These are phyloP conservation scores for Debaryomyces maramus DNA, from an alignment of 805 yeast species.

Conservation along the genomic window DNA sequence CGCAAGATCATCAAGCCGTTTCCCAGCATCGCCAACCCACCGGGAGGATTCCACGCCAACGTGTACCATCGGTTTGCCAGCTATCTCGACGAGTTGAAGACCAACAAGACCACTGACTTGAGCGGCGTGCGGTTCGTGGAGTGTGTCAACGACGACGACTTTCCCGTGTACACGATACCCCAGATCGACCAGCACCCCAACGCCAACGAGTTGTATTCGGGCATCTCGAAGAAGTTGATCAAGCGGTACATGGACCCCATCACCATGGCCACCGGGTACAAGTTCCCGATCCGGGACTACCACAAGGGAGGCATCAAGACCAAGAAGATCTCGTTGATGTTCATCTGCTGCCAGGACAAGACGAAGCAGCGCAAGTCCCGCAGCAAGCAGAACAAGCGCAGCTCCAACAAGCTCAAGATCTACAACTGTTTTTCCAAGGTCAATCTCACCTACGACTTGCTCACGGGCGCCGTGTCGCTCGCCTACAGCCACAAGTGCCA, in stretches of 20 bases:
- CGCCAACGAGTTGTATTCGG: slow-evolving; percentile 4
- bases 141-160: slow-evolving; percentile 1
- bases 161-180: slow-evolving; percentile 4
- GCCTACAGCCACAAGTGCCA: slow-evolving; percentile 6
- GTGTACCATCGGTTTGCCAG: slow-evolving; percentile 1
- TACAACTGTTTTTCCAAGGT: slow-evolving; percentile 6
- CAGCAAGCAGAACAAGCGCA: slow-evolving; percentile 5
- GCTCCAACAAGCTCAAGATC: slow-evolving; percentile 5
- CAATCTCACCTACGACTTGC: slow-evolving; percentile 6
- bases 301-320: slow-evolving; percentile 9
- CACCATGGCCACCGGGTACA: slow-evolving; percentile 6
- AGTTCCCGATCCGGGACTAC: slow-evolving; percentile 8
- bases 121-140: slow-evolving; percentile 2
- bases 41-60: background rate
- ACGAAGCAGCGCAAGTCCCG: slow-evolving; percentile 9
- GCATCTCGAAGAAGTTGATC: slow-evolving; percentile 3
- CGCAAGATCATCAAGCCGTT: slow-evolving; percentile 4
- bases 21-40: background rate
- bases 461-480: slow-evolving; percentile 2
- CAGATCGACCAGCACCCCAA: slow-evolving; percentile 3
- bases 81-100: slow-evolving; percentile 1
- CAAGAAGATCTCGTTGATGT: slow-evolving; percentile 7
- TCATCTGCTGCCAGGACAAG: slow-evolving; percentile 8
- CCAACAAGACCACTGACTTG: slow-evolving; percentile 3
- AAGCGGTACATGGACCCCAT: slow-evolving; percentile 7